Evolutionary conservation across 306 rosid species (phyloP), one percentile per base, ranked within the genome.

Genomic region (Senna siamea): DNA sequence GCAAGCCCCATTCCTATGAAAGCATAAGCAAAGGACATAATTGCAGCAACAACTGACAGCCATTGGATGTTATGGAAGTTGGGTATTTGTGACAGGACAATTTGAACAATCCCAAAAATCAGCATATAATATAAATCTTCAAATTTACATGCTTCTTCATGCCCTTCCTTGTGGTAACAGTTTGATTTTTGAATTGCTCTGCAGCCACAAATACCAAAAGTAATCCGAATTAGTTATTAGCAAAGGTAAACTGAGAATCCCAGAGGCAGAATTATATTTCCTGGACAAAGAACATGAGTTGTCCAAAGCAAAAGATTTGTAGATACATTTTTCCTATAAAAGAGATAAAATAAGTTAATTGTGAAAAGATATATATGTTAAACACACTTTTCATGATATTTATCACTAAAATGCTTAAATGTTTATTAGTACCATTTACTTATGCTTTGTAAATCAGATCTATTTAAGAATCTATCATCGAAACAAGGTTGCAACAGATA

Each of bases 1-100:
- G 90, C 88, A 59, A 92, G 87, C 35, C 75, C 84, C 69, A 92
- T 68, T 76, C 97, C 93, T 55, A 89, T 87, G 67, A 79, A 78
- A 68, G 97, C 83, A 83, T 89, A 92, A 52, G 78, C 66, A 70
- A 92, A 89, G 57, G 97, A 92, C 90, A 85, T 92, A 63, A 87
- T 56, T 59, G 97, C 96, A 57, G 96, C 97, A 0, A 89, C 55
- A 63, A 84, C 11, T n/a, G 97, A 92, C 34, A 92, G 76, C 97
- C 96, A 89, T 46, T 88, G 72, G 17, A 92, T 80, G 78, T 86
- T 64, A 77, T 87, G 91, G 66, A 92, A 92, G 72, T 89, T 77
- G 20, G 93, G 97, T 32, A 87, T 85, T 77, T 92, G 97, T n/a
- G 97, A 87, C 30, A 92, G 85, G 55, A 89, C 38, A 63, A 89